Base-by-base conservation (phyloP, 805 yeast genomes). In the Isabelozyma gotoi region DNA sequence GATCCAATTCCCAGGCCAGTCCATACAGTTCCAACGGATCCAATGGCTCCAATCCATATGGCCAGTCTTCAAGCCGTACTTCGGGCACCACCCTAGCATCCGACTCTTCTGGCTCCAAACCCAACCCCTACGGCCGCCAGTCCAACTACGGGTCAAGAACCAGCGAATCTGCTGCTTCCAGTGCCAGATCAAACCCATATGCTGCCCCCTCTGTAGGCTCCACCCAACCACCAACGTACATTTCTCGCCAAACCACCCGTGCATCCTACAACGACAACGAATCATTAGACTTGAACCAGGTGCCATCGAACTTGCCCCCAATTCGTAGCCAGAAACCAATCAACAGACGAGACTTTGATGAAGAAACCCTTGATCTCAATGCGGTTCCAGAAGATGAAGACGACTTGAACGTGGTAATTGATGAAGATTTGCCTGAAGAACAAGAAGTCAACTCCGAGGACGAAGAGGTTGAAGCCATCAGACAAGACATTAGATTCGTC, bases 401-500 rank as follows among this genome's bases (percentile, higher is more conserved):
- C 39, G 75, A 70, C 47, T 59, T 71, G 48, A 72, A 72, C 47
- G 64, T 69, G 17, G 67, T 63, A 14, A 44, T 65, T 24, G 72
- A 65, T 38, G 69, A 66, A 18, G 55, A 57, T 21, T 51, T 67
- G 20, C 70, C 71, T 2, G 65, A 67, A 37, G 67, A 71, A 40
- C 67, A 69, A 39, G 62, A 68, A 44, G 68, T 58, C 52, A 81
- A 71, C 44, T 65, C 74, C 45, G 91, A 89, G 49, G 97, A 91
- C 50, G 95, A 87, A 60, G 97, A 88, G 51, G 88, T 92, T 14
- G 95, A 88, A 59, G 87, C 81, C 36, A 81, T 92, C 50, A 89
- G 87, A 60, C 85, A 85, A 47, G 88, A 91, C 51, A 84, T 87
- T 47, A 73, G 88, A 44, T 89, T 85, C 56, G 82, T 88, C 31